Base-by-base conservation (phyloP, 2,329 filamentous ascomycete species). In the Neonectria sp. region DNA sequence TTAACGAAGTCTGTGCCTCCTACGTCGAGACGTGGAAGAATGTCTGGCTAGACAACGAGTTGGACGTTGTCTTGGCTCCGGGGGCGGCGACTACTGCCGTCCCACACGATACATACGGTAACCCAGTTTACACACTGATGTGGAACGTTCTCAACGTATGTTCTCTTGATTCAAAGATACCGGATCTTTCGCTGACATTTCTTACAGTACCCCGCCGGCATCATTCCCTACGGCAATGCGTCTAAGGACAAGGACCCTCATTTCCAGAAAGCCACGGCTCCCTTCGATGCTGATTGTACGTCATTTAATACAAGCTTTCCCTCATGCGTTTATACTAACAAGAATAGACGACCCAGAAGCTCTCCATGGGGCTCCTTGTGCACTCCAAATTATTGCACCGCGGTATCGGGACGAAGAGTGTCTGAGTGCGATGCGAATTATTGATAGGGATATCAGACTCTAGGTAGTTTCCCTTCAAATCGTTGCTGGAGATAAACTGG, bases 61-160 rank as follows among this genome's bases (percentile, higher is more conserved):
- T 75, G 3, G 73, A 75, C n/a, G 56, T 75, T 3, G 55, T 75
- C 1, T 40, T 75, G 9, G 60, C 68, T 3, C 72, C 73, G 0
- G 72, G 72, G 7, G 71, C 72, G 1, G 31, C 53, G 0, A 60
- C 59, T 0, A 75, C 73, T 2, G 49, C 73, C 9, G 61, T 71
- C 15, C 72, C 73, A 0, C 73, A 75, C 4, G 72, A 75, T 24
- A 71, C 73, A 0, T 75, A 73, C 11, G 73, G 73, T 2, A 65
- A 63, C 27, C 72, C 73, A 0, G 37, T 71, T 0, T 75, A 75
- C 4, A 75, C 73, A 0, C n/a, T 75, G 3, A 74, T 75, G 69
- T 75, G 73, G 73, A 75, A 75, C 4, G 71, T 73, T 1, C 25
- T 75, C 2, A 68, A 75, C 29, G 73, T 74, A 24, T 53, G 72